Conservation (phyloP, 768 basidiomycete genomes). For the Rhizopogon roseolus region DNA sequence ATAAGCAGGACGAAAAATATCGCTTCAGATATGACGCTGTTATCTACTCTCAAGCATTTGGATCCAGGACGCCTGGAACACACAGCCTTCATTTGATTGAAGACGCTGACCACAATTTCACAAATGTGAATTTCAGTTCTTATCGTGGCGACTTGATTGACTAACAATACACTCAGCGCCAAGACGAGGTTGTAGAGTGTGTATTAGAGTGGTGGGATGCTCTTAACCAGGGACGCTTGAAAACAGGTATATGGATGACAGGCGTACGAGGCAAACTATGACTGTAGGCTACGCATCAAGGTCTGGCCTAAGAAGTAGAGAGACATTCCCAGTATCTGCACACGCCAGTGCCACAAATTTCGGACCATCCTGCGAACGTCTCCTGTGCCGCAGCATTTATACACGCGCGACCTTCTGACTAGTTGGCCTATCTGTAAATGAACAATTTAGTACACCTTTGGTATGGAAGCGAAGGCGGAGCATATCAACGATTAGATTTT, state of each 20-base stretch:
- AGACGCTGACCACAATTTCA: constrained; percentile 76
- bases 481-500: not conserved
- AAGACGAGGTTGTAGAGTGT: constrained; percentile 61
- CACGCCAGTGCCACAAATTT: not conserved
- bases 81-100: constrained; percentile 69
- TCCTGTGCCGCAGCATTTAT: not conserved
- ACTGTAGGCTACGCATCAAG: constrained; percentile 4
- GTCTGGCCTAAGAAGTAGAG: not conserved
- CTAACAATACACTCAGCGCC: constrained; percentile 30
- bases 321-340: too few species aligned
- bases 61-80: constrained; percentile 56
- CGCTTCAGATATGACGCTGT: constrained; percentile 59
- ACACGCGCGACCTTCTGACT: not conserved
- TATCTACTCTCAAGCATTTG: constrained; percentile 62
- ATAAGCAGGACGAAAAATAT: not conserved
- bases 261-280: constrained; percentile 48
- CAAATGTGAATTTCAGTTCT: constrained; percentile 33
- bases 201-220: constrained; percentile 67
- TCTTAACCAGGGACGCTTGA: constrained; percentile 40
- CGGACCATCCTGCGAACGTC: not conserved
- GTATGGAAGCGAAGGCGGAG: not conserved
- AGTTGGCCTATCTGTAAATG: not conserved
- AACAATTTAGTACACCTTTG: not conserved
- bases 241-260: constrained; percentile 61
- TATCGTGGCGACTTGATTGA: constrained; percentile 4